Evolutionary conservation across 2,329 filamentous ascomycete genomes (phyloP).

Genomic region (Aspergillus sp.): DNA sequence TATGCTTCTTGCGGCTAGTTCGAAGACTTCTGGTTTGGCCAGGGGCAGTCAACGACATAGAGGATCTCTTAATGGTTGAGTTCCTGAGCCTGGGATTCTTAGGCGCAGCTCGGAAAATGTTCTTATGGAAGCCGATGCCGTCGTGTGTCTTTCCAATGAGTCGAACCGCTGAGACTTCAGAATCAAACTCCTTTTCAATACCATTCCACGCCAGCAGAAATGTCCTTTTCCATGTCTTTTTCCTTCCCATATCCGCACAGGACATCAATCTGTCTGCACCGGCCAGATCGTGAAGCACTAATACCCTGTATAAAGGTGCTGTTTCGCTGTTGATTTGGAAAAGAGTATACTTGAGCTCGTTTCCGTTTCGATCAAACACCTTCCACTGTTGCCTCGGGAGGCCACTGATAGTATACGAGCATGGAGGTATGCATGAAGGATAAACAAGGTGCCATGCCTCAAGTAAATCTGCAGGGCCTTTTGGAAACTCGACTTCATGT

Average conservation of each 20-base stretch:
- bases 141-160: background rate
- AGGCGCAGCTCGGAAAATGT: background rate
- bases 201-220: conserved; percentile 10
- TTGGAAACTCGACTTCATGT: background rate
- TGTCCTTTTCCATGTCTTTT: background rate
- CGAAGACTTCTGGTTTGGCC: no score
- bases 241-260: background rate
- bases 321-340: background rate
- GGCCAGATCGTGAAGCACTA: background rate
- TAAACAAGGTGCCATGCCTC: background rate
- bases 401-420: background rate
- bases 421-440: background rate
- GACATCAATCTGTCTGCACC: background rate
- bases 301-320: background rate
- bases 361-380: background rate
- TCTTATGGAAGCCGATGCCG: background rate
- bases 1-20: no score
- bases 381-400: background rate
- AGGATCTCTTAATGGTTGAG: background rate
- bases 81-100: background rate
- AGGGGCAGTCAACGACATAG: background rate
- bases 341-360: background rate
- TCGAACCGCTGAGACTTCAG: conserved; percentile 5
- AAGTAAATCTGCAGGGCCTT: background rate
- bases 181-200: conserved; percentile 3